phyloP scores from a whole-genome alignment of 1,284 basidiomycete genomes.

The Austroboletus rostrupii region DNA sequence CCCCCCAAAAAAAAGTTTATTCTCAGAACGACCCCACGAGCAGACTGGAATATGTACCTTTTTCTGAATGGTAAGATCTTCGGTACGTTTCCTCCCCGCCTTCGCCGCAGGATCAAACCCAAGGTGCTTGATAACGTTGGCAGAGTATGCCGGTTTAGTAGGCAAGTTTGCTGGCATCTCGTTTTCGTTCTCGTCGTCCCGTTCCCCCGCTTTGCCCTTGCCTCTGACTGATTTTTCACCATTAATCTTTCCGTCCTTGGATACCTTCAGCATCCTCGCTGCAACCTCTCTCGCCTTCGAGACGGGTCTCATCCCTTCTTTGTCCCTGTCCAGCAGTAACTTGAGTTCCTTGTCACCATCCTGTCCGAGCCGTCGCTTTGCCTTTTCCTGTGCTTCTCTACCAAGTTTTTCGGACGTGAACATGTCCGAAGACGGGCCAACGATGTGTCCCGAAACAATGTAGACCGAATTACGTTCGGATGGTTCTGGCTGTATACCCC shows the following conservation, averaged over 20 bases:
- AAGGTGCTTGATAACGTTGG: slow-evolving; percentile 58
- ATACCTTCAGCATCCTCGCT: slow-evolving; percentile 20
- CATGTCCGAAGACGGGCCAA: slow-evolving; percentile 44
- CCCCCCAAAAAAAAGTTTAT: not conserved
- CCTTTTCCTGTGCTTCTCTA: slow-evolving; percentile 67
- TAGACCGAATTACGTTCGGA: slow-evolving; percentile 61
- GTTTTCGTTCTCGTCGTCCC: slow-evolving; percentile 20
- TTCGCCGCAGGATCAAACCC: slow-evolving; percentile 71
- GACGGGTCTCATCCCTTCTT: slow-evolving; percentile 58
- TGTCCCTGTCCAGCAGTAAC: slow-evolving; percentile 56
- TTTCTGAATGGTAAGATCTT: slow-evolving; percentile 43
- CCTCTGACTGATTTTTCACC: slow-evolving; percentile 21
- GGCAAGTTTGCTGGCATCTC: slow-evolving; percentile 3
- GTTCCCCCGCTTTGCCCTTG: slow-evolving; percentile 10
- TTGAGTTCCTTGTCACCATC: slow-evolving; percentile 61
- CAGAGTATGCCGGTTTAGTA: slow-evolving; percentile 54
- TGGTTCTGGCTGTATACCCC: slow-evolving; percentile 62
- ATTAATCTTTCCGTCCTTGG: slow-evolving; percentile 17
- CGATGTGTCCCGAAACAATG: slow-evolving; percentile 71
- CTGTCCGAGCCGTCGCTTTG: slow-evolving; percentile 55
- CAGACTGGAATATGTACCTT: slow-evolving; percentile 42
- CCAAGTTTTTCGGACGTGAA: slow-evolving; percentile 65
- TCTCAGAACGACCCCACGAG: not conserved
- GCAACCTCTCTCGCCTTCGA: slow-evolving; percentile 51
- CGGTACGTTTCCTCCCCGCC: slow-evolving; percentile 40